Base-by-base conservation (phyloP, 257 asterid species). In the Solanum appendiculatum region DNA sequence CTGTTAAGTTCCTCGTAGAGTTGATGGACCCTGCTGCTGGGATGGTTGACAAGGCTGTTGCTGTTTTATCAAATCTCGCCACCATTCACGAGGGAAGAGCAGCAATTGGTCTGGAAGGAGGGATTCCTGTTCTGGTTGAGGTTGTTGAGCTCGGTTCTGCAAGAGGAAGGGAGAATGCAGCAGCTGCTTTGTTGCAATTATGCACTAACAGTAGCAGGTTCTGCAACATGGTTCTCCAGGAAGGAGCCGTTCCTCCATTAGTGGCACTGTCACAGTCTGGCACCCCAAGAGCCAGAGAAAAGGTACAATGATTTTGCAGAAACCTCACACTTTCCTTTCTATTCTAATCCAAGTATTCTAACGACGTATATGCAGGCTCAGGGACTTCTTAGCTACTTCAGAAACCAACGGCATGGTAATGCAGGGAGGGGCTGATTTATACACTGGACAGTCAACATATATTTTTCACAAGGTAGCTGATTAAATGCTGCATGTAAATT, bases 21-120 rank as follows among this genome's bases (percentile, higher is more conserved):
- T 70, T 91, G 86, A 89, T 91, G 92, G 92, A 91, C 58, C 92
- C 92, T 6, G 89, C 92, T 51, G 90, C 90, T 27, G 91, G 91
- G 44, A 87, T 91, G 91, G 92, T 91, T 58, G 92, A 91, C 82
- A 91, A 91, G 80, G 91, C 92, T 29, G 89, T 91, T 78, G 92
- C 89, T 58, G 92, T 91, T 84, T 85, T 91, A 86, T 91, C 92
- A 9, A 90, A 90, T 82, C 91, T 90, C 1, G 83, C 92, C n/a
- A 88, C 92, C 42, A 88, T 83, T 31, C 88, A 48, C 0, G 92
- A 89, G 82, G 91, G 92, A 85, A 89, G 90, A 23, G 72, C 84
- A 3, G 91, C 92, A 21, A 89, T 90, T 81, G 92, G 90, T 69
- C 88, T 44, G 83, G 91, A 91, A 83, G 88, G 85, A 68, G 92